Base-by-base conservation (phyloP, 164 flowering plant genomes). In the Platanus orientalis region DNA sequence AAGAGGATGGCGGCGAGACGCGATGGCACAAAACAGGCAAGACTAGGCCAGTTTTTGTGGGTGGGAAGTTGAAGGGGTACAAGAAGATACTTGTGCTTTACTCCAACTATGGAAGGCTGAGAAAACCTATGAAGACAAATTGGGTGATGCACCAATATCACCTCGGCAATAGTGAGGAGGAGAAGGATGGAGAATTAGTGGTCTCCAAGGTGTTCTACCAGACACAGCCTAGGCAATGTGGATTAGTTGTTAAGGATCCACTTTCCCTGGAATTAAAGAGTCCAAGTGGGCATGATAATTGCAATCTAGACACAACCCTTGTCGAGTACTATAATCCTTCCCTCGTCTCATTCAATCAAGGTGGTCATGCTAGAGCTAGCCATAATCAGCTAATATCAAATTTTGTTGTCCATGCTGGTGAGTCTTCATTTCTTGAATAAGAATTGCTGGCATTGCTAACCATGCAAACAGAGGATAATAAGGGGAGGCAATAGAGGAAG, bases 71-170 rank as follows among this genome's bases (percentile, higher is more conserved):
- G 21, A 87, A 81, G 54, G 98, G 98, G 4, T 86, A 79, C 82
- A 93, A 93, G 73, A 92, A 92, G 72, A 92, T 92, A 36, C 77
- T 92, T 7, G 98, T 92, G 29, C 89, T 92, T 20, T 93, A 93
- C 83, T 84, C 94, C 57, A 93, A 93, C 75, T 93, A 90, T 58
- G 97, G 98, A 2, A 74, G 92, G 69, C 88, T 84, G 67, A 75
- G 81, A 34, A 93, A 93, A 48, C 96, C 98, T 0, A 96, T 87
- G 68, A 93, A 93, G 66, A 93, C 97, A 2, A 90, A 89, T 61
- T 93, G 97, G 98, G 97, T 93, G 4, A 93, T 93, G 98, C 98
- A 93, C 63, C 98, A 93, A 48, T 93, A 93, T 72, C 98, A 90
- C 54, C 64, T 93, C 0, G 97, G 98, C 30, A 67, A 71, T 49